These are phyloP conservation scores for Pythium coloratum DNA, from an alignment of 352 stramenopile genomes.

Conservation along the genomic window DNA sequence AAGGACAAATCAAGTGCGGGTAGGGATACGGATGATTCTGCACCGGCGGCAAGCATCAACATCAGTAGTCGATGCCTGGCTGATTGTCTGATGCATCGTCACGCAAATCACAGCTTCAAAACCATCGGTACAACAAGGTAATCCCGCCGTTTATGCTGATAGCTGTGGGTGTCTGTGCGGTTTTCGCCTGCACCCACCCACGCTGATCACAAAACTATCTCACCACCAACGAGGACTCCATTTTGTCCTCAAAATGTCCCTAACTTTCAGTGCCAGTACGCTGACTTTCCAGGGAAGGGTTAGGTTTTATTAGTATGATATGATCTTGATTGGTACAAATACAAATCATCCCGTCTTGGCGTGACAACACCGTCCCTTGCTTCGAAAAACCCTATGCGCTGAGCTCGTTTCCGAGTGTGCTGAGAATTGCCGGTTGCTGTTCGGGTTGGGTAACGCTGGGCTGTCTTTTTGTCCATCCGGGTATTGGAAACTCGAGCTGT, in stretches of 20 bases:
- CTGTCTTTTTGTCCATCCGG: not conserved
- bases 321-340: not conserved
- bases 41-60: slow-evolving; percentile 7
- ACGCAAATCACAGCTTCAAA: too few relatives aligned
- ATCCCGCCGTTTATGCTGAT: not conserved
- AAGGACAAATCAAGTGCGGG: not conserved
- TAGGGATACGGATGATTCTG: slow-evolving; percentile 9
- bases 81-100: not conserved
- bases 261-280: not conserved
- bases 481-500: not conserved
- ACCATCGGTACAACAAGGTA: not conserved
- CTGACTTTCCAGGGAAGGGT: not conserved
- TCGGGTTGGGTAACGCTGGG: not conserved
- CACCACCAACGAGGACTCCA: not conserved
- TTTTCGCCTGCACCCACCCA: too few relatives aligned
- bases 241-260: not conserved
- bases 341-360: not conserved
- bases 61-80: not conserved
- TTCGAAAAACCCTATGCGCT: not conserved
- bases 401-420: not conserved
- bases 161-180: not conserved
- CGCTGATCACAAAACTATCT: not conserved
- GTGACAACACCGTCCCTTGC: not conserved
- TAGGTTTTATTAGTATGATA: not conserved
- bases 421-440: not conserved